A percentile compares a stretch with the other conserved stretches of the same genome.
Evolutionary conservation across 1,284 basidiomycete species (phyloP).

Genomic region (Anthracocystis setariae): DNA sequence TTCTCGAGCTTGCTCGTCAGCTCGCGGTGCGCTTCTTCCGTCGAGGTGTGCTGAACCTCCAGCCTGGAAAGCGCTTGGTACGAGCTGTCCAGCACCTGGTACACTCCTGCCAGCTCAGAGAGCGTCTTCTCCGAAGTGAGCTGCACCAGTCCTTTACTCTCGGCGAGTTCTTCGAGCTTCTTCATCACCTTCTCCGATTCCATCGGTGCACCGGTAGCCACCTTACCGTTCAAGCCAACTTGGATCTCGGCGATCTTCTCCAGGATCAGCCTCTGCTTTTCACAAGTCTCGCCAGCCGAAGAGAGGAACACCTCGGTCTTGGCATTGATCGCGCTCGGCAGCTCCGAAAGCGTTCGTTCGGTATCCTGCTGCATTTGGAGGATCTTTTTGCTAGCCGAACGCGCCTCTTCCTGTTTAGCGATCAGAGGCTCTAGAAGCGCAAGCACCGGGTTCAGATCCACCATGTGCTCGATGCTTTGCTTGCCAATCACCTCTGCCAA

Average conservation of each 20-base stretch:
- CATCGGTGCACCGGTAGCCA: not conserved
- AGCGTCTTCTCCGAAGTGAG: slow-evolving; percentile 36
- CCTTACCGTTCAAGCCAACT: slow-evolving; percentile 6
- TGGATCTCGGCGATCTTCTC: slow-evolving; percentile 26
- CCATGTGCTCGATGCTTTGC: slow-evolving; percentile 56
- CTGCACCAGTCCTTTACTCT: slow-evolving; percentile 5
- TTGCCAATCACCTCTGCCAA: slow-evolving; percentile 49
- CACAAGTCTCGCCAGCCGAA: slow-evolving; percentile 18
- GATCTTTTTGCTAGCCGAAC: slow-evolving; percentile 35
- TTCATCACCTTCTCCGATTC: slow-evolving; percentile 2
- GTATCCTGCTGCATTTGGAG: slow-evolving; percentile 54
- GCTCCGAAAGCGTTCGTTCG: slow-evolving; percentile 44
- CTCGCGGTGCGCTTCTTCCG: slow-evolving; percentile 21
- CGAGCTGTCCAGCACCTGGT: slow-evolving; percentile 30
- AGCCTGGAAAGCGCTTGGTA: slow-evolving; percentile 30
- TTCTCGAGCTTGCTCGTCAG: slow-evolving; percentile 6
- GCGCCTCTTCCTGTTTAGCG: slow-evolving; percentile 51
- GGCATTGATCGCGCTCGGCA: slow-evolving; percentile 56
- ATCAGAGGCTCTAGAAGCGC: slow-evolving; percentile 60
- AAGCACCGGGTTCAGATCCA: slow-evolving; percentile 55
- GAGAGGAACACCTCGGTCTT: slow-evolving; percentile 60
- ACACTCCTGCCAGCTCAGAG: slow-evolving; percentile 30
- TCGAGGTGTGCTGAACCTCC: slow-evolving; percentile 15
- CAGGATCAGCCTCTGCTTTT: slow-evolving; percentile 19
- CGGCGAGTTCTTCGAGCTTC: slow-evolving; percentile 21